Base-by-base conservation (phyloP, 2,329 filamentous ascomycete species). In the Pochonia chlamydosporia region DNA sequence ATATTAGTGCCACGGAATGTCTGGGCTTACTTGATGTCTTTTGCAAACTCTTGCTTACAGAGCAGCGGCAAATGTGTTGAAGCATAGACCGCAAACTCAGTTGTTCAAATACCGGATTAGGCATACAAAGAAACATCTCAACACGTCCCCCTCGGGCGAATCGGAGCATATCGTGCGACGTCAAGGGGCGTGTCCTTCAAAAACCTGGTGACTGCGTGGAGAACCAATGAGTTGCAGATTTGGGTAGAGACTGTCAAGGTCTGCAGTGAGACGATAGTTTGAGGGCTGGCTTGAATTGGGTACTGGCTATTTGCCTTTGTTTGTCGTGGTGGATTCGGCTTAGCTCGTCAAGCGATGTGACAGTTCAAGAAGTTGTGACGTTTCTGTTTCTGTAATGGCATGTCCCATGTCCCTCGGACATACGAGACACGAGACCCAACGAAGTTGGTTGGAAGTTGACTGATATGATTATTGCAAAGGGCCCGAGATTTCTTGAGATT, bases 251-350 rank as follows among this genome's bases (percentile, higher is more conserved):
- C 37, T 46, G 37, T 24, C 25, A 40, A 40, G 21, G 31, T 31
- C 35, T 46, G 44, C 44, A 39, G 28, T 43, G 35, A 46, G 44
- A 46, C 35, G 44, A 7, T n/a, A 14, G 35, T 31, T 35, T 26
- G 26, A 25, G 36, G 20, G 7, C 24, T 45, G 25, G 16, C n/a
- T 25, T 26, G 4, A n/a, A 14, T 23, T 20, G n/a, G 21, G 21
- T 40, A 23, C 37, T 18, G 16, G 14, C 25, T n/a, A 20, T 28
- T 40, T 11, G 40, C 40, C 26, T 28, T 8, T 23, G 20, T 28
- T 16, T 1, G 9, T 6, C 20, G 24, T 20, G 23, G 40, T 28
- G 40, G n/a, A 24, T 40, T 37, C 5, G 44, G 44, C 18, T 7
- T 35, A 40, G 36, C 25, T 18, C 14, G 8, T 6, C 24, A 28